Conservation (phyloP, 177 flowering plant species). For the Vitis hybrid region DNA sequence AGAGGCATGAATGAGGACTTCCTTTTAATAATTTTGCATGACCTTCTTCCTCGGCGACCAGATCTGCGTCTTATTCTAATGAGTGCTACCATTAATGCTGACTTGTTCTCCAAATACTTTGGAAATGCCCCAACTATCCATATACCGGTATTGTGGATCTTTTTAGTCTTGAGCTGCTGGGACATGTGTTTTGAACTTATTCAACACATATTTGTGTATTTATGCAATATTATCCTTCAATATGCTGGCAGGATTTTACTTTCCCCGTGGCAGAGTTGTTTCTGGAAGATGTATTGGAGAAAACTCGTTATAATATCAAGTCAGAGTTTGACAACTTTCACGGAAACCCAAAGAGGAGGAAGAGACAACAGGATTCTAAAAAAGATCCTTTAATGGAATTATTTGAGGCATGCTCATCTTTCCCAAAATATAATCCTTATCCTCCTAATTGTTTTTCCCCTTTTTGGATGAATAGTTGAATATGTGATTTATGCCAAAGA, state of each 20-base stretch:
- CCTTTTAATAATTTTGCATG: slow-evolving; percentile 77
- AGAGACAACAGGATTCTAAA: slow-evolving; percentile 57
- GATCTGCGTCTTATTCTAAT: slow-evolving; percentile 85
- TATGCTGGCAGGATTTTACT: slow-evolving; percentile 67
- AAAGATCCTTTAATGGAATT: slow-evolving; percentile 71
- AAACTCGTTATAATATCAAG: slow-evolving; percentile 60
- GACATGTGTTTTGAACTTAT: neutral
- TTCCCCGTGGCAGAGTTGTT: slow-evolving; percentile 76
- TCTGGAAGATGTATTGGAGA: slow-evolving; percentile 86
- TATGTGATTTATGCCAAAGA: no score
- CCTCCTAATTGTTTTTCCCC: neutral
- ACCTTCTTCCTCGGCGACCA: slow-evolving; percentile 89
- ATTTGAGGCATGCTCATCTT: slow-evolving; percentile 63
- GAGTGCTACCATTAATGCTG: slow-evolving; percentile 99
- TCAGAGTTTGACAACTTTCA: slow-evolving; percentile 60
- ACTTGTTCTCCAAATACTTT: slow-evolving; percentile 86
- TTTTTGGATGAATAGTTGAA: no score
- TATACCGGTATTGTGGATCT: slow-evolving; percentile 57
- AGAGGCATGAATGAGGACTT: slow-evolving; percentile 99
- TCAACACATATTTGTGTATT: neutral
- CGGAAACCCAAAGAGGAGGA: slow-evolving; percentile 62
- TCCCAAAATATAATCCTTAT: neutral
- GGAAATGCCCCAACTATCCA: slow-evolving; percentile 86
- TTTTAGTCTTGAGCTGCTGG: neutral
- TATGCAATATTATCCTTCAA: slow-evolving; percentile 2